Evolutionary conservation across 768 basidiomycete genomes (phyloP), one percentile per base, ranked within the genome.

Genomic region (Mycena olivaceomarginata): DNA sequence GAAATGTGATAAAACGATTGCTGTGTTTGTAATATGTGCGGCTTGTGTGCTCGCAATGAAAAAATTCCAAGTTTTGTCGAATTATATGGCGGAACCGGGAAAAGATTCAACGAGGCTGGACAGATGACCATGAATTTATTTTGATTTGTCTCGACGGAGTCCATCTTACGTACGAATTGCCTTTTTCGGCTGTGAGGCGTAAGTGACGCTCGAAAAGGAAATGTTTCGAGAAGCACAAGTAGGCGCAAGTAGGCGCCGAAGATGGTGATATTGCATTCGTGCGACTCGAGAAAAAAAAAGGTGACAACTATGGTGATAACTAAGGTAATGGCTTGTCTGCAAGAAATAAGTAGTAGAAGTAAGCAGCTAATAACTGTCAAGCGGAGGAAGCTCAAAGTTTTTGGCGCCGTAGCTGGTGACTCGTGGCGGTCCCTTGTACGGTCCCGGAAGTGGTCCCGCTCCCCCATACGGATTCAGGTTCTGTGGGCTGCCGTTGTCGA

Each of bases 321-420:
- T 74, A 75, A 59, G 53, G 53, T 43, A 43, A 37, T 64, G 20
- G 43, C 39, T 57, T 57, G 59, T 31, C 64, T 74, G 60, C 67
- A 75, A 76, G 64, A 70, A 76, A 70, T 70, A 71, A 67, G 64
- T 68, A 74, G 31, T 22, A 41, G n/a, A 53, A 48, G 56, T 31
- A n/a, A 15, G 40, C 25, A 65, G 56, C 75, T 76, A 77, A 15
- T 67, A 76, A 13, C 56, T 39, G 51, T 68, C 59, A 20, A 69
- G 22, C 37, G 76, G 65, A 45, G 76, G 76, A 12, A 67, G 62
- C 39, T 22, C 22, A 45, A 77, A 77, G 62, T 70, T 51, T n/a
- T 25, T 15, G 51, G 31, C 41, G 40, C 70, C 74, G 46, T 69
- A 74, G 67, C 72, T 72, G 62, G 77, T 78, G 25, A 31, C 20